Conservation (phyloP, 2,329 filamentous ascomycete genomes). For the Cladophialophora bantiana region DNA sequence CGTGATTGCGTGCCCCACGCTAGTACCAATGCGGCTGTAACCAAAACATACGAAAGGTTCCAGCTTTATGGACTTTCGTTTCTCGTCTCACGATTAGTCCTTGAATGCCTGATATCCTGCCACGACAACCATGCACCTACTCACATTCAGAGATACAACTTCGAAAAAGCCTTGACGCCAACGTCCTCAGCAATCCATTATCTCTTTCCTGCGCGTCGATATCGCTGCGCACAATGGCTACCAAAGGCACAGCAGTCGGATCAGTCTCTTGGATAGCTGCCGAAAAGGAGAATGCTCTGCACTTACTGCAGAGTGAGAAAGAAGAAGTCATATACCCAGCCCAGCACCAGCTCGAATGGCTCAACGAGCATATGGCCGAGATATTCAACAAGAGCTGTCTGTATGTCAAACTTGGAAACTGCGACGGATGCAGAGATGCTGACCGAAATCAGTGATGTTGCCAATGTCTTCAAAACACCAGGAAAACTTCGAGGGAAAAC, state of each 20-base stretch:
- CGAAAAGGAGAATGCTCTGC: slow-evolving; percentile 78
- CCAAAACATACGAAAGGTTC: neutral
- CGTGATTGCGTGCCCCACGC: neutral
- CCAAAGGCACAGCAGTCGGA: slow-evolving; percentile 67
- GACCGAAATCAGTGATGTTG: slow-evolving; percentile 72
- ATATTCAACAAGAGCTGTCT: slow-evolving; percentile 87
- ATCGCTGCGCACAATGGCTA: slow-evolving; percentile 35
- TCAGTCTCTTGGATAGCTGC: slow-evolving; percentile 84
- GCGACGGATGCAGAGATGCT: slow-evolving; percentile 17
- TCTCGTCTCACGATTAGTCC: neutral
- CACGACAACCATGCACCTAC: slow-evolving; percentile 7
- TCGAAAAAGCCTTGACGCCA: neutral
- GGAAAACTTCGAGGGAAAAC: slow-evolving; percentile 59
- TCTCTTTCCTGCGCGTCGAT: slow-evolving; percentile 1
- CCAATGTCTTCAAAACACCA: slow-evolving; percentile 86
- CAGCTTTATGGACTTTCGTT: neutral
- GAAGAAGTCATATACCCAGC: slow-evolving; percentile 94
- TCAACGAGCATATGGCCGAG: slow-evolving; percentile 97
- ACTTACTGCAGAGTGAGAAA: slow-evolving; percentile 79
- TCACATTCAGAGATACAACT: neutral
- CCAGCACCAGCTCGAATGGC: slow-evolving; percentile 93
- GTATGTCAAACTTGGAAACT: slow-evolving; percentile 63
- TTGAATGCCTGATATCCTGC: neutral
- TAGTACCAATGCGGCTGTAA: slow-evolving; percentile 1
- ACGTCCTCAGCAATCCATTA: neutral